Percentiles rank a stretch among this genome's conserved stretches.
phyloP scores from a whole-genome alignment of 78 protist species.

The Acrasis kona region DNA sequence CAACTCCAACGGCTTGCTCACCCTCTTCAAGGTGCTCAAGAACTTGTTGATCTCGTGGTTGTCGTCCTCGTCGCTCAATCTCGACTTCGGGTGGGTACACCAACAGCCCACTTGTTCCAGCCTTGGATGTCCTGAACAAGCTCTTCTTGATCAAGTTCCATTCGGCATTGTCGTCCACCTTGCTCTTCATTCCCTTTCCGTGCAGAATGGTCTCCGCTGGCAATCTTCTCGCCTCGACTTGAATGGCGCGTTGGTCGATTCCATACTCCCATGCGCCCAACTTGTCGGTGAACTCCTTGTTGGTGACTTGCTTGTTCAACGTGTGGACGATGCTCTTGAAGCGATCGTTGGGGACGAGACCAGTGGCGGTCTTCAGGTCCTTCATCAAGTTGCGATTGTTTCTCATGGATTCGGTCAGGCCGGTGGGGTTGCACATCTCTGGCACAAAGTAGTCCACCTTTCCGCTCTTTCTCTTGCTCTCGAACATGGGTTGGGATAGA shows the following conservation, averaged over 20 bases:
- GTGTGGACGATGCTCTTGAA: background rate
- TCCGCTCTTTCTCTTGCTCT: background rate
- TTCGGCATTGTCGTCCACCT: background rate
- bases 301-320: background rate
- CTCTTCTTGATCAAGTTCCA: background rate
- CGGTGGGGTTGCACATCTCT: background rate
- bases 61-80: no score
- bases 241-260: background rate
- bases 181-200: background rate
- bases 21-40: no score
- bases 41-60: no score
- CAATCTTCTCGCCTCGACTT: background rate
- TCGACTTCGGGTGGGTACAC: no score
- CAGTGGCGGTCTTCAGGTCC: background rate
- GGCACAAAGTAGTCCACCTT: background rate
- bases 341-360: background rate
- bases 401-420: background rate
- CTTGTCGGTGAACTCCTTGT: background rate
- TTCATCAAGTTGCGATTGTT: background rate
- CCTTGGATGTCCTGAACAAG: no score
- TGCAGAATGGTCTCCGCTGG: background rate
- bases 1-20: no score
- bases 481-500: background rate
- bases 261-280: background rate
- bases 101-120: no score